Evolutionary conservation across 2,329 filamentous ascomycete genomes (phyloP).

Genomic region (Neonectria faginata): DNA sequence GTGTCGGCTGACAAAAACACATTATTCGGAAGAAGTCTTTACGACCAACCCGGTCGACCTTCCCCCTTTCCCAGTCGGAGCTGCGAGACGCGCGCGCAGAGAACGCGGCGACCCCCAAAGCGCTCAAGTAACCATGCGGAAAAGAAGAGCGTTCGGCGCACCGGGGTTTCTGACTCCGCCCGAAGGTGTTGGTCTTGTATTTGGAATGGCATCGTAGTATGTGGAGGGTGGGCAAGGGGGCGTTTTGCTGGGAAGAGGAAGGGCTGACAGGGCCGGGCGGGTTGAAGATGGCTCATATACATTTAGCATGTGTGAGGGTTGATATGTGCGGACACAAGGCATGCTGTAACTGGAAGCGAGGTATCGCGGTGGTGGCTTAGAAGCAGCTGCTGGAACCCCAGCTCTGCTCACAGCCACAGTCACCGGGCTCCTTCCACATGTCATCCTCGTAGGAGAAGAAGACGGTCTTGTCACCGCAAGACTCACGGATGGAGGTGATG

Average conservation of each 20-base stretch:
- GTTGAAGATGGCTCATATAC: slow-evolving; percentile 45
- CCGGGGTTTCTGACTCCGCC: slow-evolving; percentile 32
- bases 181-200: slow-evolving; percentile 26
- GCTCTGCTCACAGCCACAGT: slow-evolving; percentile 80
- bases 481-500: slow-evolving; percentile 75
- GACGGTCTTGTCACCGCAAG: slow-evolving; percentile 75
- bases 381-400: slow-evolving; percentile 70
- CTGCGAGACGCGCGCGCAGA: background rate
- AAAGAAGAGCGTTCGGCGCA: slow-evolving; percentile 24
- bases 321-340: slow-evolving; percentile 28
- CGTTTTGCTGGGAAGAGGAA: slow-evolving; percentile 34
- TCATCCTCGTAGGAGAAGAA: slow-evolving; percentile 88
- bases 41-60: slow-evolving; percentile 26
- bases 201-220: slow-evolving; percentile 21
- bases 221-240: slow-evolving; percentile 22
- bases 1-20: slow-evolving; percentile 20
- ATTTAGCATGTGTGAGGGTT: slow-evolving; percentile 41
- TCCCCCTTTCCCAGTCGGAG: slow-evolving; percentile 23
- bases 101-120: slow-evolving; percentile 20
- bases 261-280: slow-evolving; percentile 38
- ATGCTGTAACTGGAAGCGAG: slow-evolving; percentile 38
- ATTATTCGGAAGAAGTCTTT: slow-evolving; percentile 34
- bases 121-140: slow-evolving; percentile 24
- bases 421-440: slow-evolving; percentile 80
- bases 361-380: slow-evolving; percentile 22